Conservation (phyloP, 2,329 filamentous ascomycete genomes). For the Dactylellina sp. region DNA sequence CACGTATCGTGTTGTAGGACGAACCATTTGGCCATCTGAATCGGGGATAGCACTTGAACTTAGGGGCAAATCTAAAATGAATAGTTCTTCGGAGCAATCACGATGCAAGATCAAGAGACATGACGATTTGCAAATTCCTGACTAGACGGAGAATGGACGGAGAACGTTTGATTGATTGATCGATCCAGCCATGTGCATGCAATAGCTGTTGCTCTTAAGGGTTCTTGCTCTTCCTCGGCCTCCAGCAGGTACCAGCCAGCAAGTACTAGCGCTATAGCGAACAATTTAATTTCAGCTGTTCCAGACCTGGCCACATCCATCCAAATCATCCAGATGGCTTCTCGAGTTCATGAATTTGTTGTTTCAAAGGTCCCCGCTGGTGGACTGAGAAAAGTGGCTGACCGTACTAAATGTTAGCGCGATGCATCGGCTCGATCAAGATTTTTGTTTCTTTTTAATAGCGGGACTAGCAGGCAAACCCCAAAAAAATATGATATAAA, state of each 20-base stretch:
- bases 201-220: slow-evolving; percentile 44
- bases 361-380: slow-evolving; percentile 11
- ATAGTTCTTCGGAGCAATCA: too few relatives aligned
- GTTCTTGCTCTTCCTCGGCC: too few relatives aligned
- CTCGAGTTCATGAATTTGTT: slow-evolving; percentile 5
- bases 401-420: slow-evolving; percentile 14
- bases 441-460: slow-evolving; percentile 5
- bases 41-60: neutral
- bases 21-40: neutral
- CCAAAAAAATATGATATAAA: slow-evolving; percentile 42
- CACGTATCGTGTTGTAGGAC: neutral
- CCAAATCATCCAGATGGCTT: slow-evolving; percentile 20
- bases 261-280: neutral
- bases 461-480: neutral
- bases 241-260: slow-evolving; percentile 6
- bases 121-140: too few relatives aligned
- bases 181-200: slow-evolving; percentile 28
- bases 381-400: slow-evolving; percentile 28
- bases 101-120: too few relatives aligned
- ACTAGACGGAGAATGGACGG: too few relatives aligned
- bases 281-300: slow-evolving; percentile 1
- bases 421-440: slow-evolving; percentile 12
- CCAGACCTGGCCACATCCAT: too few relatives aligned
- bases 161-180: slow-evolving; percentile 15
- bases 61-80: neutral